These are phyloP conservation scores for Lepidium campestre DNA, from an alignment of 441 rosid genomes.

Conservation along the genomic window DNA sequence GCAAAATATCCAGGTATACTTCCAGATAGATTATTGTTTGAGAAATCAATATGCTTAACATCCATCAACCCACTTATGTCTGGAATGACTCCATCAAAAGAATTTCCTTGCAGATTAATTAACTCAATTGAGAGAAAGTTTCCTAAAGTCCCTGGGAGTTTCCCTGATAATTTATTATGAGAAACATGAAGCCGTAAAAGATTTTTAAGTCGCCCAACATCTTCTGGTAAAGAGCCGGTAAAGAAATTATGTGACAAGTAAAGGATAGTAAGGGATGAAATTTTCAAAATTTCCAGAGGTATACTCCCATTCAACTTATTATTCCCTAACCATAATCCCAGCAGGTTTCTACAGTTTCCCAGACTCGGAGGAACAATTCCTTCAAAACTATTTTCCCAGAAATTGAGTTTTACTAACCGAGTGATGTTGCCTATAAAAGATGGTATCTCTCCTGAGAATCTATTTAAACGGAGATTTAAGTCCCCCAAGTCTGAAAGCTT, in stretches of 20 bases:
- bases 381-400: background rate
- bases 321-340: background rate
- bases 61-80: background rate
- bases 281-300: background rate
- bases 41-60: background rate
- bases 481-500: background rate
- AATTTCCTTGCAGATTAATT: background rate
- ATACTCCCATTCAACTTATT: background rate
- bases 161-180: background rate
- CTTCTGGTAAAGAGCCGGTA: background rate
- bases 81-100: background rate
- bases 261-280: background rate
- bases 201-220: background rate
- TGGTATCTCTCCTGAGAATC: background rate
- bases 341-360: background rate
- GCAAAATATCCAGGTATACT: no score
- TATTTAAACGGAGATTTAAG: background rate
- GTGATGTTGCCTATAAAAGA: background rate
- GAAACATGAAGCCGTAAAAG: background rate
- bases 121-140: background rate
- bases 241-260: accelerated
- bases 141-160: background rate
- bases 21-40: no score
- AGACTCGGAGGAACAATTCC: slow-evolving; percentile 4
- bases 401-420: background rate